Percentiles rank a stretch among this genome's conserved stretches.
Evolutionary conservation across 768 basidiomycete species (phyloP).

Genomic region (Lactarius vividus): DNA sequence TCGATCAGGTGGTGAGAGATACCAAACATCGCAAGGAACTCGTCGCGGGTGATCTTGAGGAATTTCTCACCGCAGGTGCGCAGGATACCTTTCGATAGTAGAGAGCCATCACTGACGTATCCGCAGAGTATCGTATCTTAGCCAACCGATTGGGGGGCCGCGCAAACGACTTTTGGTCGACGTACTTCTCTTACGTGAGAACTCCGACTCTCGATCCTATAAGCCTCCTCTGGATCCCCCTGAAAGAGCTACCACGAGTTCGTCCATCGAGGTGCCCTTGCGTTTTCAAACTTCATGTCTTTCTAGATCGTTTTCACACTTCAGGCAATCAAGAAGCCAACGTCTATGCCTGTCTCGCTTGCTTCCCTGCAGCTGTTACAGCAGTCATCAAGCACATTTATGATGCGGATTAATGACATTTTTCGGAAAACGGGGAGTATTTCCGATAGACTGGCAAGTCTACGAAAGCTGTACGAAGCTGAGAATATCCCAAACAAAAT

Average conservation of each 20-base stretch:
- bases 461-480: conserved; percentile 64
- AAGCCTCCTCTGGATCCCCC: conserved; percentile 8
- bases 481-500: conserved; percentile 57
- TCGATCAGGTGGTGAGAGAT: conserved; percentile 54
- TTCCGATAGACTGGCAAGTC: conserved; percentile 48
- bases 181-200: not conserved
- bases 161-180: conserved; percentile 21
- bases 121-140: conserved; percentile 19
- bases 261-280: not conserved
- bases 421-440: conserved; percentile 55
- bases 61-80: conserved; percentile 12
- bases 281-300: not conserved
- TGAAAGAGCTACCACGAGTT: conserved; percentile 25
- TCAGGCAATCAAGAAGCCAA: conserved; percentile 27
- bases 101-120: not conserved
- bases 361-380: conserved; percentile 50
- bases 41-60: conserved; percentile 57
- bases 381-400: conserved; percentile 51
- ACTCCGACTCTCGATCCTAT: not conserved
- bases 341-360: conserved; percentile 26
- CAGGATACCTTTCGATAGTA: conserved; percentile 41
- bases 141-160: conserved; percentile 20
- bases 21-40: conserved; percentile 66
- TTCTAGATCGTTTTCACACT: conserved; percentile 27
- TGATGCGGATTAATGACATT: conserved; percentile 45